Evolutionary conservation across 2,329 filamentous ascomycete genomes (phyloP), one percentile per base, ranked within the genome.

Genomic region (Claviceps pazoutovae): DNA sequence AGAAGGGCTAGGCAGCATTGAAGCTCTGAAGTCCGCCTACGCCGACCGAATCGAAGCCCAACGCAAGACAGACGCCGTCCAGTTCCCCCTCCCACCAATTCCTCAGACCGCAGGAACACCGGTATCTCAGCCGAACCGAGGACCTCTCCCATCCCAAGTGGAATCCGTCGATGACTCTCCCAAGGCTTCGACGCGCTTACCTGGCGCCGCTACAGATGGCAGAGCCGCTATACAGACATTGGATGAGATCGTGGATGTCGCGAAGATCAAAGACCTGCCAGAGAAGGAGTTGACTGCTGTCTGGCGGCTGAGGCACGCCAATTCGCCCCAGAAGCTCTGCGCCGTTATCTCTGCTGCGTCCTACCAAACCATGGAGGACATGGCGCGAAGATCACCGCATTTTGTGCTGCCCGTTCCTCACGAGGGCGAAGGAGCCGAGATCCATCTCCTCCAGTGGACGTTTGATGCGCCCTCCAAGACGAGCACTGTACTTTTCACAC

Each of bases 391-490:
- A 49, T 80, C 91, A 65, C 93, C 93, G 14, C 84, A 89, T 60
- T 98, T 98, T 70, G 84, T 98, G 51, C 79, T 98, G 1, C 93
- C 93, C 0, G 77, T 97, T 6, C 86, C 86, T 57, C 86, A 78
- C 67, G 69, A 71, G 46, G 71, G 67, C 23, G 73, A 74, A 57
- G 88, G 87, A 49, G 88, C 89, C 46, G 93, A 97, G 68, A 89
- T 98, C 46, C 93, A 98, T 69, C 95, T 95, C 67, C 70, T 98
- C 56, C 91, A 98, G 69, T 98, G 94, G 88, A 86, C 86, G 0
- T 96, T 95, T 68, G 90, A 95, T 54, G 70, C 68, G 21, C 71
- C 71, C 52, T 77, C 75, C 17, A 70, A 76, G 54, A 84, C 82
- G 3, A 80, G 78, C 54, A 88, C 85, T 0, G 83, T 97, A 5